Evolutionary conservation across 306 rosid species (phyloP), one percentile per base, ranked within the genome.

Genomic region (Quillaja saponaria): DNA sequence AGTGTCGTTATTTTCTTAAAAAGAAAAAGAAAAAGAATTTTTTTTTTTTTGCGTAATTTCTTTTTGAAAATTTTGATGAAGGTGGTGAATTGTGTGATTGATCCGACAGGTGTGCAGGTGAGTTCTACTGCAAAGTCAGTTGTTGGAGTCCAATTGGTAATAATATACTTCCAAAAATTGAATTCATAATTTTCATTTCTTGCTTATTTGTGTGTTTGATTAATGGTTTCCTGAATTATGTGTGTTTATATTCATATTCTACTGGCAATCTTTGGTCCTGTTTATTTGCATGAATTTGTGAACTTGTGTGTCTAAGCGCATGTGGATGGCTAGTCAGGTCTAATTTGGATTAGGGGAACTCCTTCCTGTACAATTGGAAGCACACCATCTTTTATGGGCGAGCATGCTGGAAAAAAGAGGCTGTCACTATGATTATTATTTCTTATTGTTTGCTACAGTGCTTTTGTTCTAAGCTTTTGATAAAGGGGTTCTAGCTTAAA

Each of bases 101-200:
- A 49, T 71, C 76, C 54, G 12, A 15, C 77, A 91, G 98, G 79
- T 69, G 58, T 77, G 52, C 84, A 45, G 48, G 76, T 46, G 17
- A 67, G 49, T 59, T 66, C 82, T 65, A 34, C 76, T 56, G 31
- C 72, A 49, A 58, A 41, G 80, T 37, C 63, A 33, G 57, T 14
- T 55, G 83, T 15, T 54, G 65, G 73, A 75, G 80, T 57, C 13
- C 4, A 39, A 39, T 39, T 39, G 44, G 13, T 1, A 7, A 7
- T 39, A 8, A 39, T 68, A n/a, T 75, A 8, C 3, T 60, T 39
- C 20, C 7, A 14, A 37, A 0, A 54, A 28, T 49, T 14, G 47
- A 41, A 49, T 38, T 64, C 2, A 8, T 19, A 40, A 10, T 18
- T 62, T 57, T 48, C 35, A 3, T 35, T 19, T 17, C 7, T 15